Base-by-base conservation (phyloP, 2,329 filamentous ascomycete genomes). In the Aspergillus sp. region DNA sequence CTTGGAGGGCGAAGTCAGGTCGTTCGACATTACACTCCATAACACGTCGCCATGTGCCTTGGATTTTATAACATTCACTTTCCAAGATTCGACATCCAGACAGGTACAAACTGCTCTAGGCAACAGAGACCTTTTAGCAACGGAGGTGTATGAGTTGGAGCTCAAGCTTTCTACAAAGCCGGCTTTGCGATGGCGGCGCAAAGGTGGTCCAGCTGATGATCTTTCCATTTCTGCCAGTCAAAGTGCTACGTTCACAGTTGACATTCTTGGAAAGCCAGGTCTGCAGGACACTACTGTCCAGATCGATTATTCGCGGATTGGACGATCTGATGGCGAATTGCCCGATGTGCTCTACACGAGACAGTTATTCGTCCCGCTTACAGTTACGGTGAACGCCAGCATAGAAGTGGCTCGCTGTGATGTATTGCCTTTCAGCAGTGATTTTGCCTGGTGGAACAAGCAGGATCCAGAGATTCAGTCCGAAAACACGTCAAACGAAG, bases 381-480 rank as follows among this genome's bases (percentile, higher is more conserved):
- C 85, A 0, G 81, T 96, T 13, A 96, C 91, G 4, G 91, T 97
- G 43, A 96, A 96, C 62, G 87, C 90, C 3, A 93, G 89, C 60
- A 77, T 96, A 22, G 89, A 96, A 60, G 74, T 96, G 7, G 78
- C 84, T 30, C 80, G 88, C 33, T 83, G 90, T 54, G 90, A 96
- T 60, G 77, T 94, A 15, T 68, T 93, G 30, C 84, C 89, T 1
- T 77, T 95, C 9, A 81, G 82, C 43, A 79, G 81, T 9, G 75
- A 80, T 43, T 81, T 93, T 45, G 84, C 85, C 1, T 88, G 86
- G 82, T 66, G 66, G 47, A 72, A 72, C 46, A 60, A 58, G 22
- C 52, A 54, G n/a, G 51, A 55, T 23, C 43, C 49, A 17, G 47
- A 49, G 5, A 27, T 44, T 5, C 48, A 54, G 4, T 39, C 44